Percentiles rank a stretch among this genome's conserved stretches.
Evolutionary conservation across 257 asterid species (phyloP).

Genomic region (Solanum pennellii): DNA sequence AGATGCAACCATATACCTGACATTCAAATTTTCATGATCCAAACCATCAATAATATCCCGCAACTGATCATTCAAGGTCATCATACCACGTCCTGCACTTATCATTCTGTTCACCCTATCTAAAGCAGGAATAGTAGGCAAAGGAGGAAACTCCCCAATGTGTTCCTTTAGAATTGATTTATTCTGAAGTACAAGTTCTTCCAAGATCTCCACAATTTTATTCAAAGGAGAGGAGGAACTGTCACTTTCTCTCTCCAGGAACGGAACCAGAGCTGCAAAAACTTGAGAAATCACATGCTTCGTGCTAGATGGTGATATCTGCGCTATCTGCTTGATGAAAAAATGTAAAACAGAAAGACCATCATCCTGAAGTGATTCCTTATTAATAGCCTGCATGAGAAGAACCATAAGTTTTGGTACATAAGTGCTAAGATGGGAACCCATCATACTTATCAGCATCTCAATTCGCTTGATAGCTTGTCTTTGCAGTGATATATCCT

Average conservation of each 20-base stretch:
- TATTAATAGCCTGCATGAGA: constrained; percentile 87
- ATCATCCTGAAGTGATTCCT: constrained; percentile 77
- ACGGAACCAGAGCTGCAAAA: constrained; percentile 90
- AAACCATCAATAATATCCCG: constrained; percentile 74
- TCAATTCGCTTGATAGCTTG: constrained; percentile 83
- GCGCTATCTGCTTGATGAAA: constrained; percentile 69
- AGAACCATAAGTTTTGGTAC: constrained; percentile 97
- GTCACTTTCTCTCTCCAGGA: constrained; percentile 70
- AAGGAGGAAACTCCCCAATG: constrained; percentile 80
- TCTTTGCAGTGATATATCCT: constrained; percentile 59
- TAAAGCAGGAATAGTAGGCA: constrained; percentile 78
- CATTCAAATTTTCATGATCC: constrained; percentile 89
- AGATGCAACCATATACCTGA: constrained; percentile 93
- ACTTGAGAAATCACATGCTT: constrained; percentile 93
- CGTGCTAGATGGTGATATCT: constrained; percentile 76
- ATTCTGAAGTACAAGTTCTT: constrained; percentile 82
- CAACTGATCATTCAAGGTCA: constrained; percentile 75
- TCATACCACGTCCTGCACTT: constrained; percentile 69
- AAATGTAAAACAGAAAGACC: constrained; percentile 76
- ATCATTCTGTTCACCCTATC: constrained; percentile 73
- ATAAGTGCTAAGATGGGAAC: constrained; percentile 76
- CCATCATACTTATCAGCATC: constrained; percentile 84
- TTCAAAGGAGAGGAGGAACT: constrained; percentile 36
- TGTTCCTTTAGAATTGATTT: constrained; percentile 60
- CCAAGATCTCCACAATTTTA: constrained; percentile 77